Percentiles rank a stretch among this genome's conserved stretches.
These are phyloP conservation scores for Hypoxylon sp. DNA, from an alignment of 2,329 filamentous ascomycete genomes.

Conservation along the genomic window DNA sequence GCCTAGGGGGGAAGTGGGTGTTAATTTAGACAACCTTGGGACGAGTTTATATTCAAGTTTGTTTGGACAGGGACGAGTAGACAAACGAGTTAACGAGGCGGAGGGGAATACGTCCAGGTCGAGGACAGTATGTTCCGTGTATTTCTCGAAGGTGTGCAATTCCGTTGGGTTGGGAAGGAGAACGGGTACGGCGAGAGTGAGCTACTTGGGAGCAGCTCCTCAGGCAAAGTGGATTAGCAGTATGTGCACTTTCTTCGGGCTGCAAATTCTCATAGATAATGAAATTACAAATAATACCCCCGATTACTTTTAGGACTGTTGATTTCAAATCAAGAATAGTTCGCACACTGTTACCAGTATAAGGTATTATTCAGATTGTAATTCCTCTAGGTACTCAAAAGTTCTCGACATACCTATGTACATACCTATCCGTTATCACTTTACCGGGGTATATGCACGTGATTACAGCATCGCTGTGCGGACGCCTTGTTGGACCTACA, in stretches of 20 bases:
- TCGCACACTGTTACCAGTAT: background rate
- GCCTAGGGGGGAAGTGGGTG: slow-evolving; percentile 9
- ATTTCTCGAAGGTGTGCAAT: slow-evolving; percentile 18
- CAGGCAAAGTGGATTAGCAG: slow-evolving; percentile 21
- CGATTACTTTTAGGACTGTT: background rate
- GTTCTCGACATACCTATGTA: no score
- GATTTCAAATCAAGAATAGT: background rate
- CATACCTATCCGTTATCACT: no score
- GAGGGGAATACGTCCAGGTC: slow-evolving; percentile 10
- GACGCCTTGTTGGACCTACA: no score
- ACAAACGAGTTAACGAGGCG: slow-evolving; percentile 13
- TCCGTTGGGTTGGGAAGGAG: slow-evolving; percentile 10
- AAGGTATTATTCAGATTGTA: no score
- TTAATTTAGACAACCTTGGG: slow-evolving; percentile 32
- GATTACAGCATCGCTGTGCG: no score
- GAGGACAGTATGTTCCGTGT: slow-evolving; percentile 10
- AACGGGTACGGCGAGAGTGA: slow-evolving; percentile 12
- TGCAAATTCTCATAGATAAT: slow-evolving; percentile 40
- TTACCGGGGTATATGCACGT: no score
- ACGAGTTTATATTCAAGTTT: slow-evolving; percentile 29
- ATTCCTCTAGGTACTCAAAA: no score
- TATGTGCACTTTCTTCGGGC: slow-evolving; percentile 32
- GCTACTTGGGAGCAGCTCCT: slow-evolving; percentile 19
- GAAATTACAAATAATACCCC: slow-evolving; percentile 44
- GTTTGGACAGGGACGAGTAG: slow-evolving; percentile 29